These are phyloP conservation scores for Didymella sp. DNA, from an alignment of 2,329 filamentous ascomycete species.

Conservation along the genomic window DNA sequence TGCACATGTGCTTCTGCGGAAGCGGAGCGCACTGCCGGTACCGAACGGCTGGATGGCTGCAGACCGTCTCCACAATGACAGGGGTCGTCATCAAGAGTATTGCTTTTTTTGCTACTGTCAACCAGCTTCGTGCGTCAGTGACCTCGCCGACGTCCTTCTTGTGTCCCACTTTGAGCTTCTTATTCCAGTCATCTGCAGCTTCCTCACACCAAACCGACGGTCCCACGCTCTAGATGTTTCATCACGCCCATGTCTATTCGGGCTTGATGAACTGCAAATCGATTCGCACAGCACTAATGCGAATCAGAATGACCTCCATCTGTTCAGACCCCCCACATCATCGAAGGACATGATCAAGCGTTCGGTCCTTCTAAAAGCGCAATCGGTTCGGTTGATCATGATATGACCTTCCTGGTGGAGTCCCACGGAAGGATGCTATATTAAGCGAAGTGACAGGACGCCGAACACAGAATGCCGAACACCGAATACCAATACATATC, in stretches of 20 bases:
- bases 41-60: constrained; percentile 25
- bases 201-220: constrained; percentile 10
- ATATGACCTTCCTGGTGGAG: background rate
- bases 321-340: background rate
- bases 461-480: background rate
- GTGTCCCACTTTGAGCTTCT: constrained; percentile 23
- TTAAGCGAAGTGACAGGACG: background rate
- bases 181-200: constrained; percentile 25
- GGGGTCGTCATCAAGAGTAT: constrained; percentile 20
- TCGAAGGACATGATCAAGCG: background rate
- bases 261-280: background rate
- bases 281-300: background rate
- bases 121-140: constrained; percentile 10
- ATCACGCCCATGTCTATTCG: constrained; percentile 3
- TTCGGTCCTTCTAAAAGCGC: background rate
- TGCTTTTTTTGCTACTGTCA: constrained; percentile 18
- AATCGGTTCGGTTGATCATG: background rate
- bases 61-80: constrained; percentile 12
- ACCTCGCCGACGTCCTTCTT: constrained; percentile 26
- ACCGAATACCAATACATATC: background rate
- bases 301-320: background rate
- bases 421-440: background rate
- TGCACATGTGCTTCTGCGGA: constrained; percentile 41
- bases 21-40: constrained; percentile 33
- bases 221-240: constrained; percentile 19